phyloP scores from a whole-genome alignment of 495 filamentous ascomycete species.

The Penicillium manginii region DNA sequence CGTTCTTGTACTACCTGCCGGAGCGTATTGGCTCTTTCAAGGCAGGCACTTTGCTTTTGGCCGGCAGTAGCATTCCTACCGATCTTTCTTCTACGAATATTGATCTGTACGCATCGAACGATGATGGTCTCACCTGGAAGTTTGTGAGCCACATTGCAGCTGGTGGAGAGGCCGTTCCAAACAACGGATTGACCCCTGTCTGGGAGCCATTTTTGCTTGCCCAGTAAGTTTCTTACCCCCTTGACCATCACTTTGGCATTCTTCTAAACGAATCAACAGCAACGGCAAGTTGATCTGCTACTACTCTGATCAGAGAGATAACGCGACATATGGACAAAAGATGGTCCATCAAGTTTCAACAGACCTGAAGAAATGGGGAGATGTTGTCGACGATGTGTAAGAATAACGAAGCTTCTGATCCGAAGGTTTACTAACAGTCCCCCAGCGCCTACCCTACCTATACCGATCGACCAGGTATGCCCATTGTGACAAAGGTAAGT shows the following conservation, averaged over 20 bases:
- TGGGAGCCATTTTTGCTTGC: conserved; percentile 72
- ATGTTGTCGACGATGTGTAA: conserved; percentile 63
- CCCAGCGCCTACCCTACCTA: conserved; percentile 54
- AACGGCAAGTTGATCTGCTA: conserved; percentile 63
- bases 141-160: conserved; percentile 67
- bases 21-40: conserved; percentile 57
- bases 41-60: conserved; percentile 62
- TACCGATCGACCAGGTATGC: conserved; percentile 70
- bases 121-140: conserved; percentile 63
- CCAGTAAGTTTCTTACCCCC: conserved; percentile 30
- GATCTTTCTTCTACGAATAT: conserved; percentile 66
- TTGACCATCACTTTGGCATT: not conserved
- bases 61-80: conserved; percentile 66
- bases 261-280: conserved; percentile 27
- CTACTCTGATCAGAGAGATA: conserved; percentile 69
- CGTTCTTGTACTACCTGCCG: conserved; percentile 64
- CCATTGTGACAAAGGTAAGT: conserved; percentile 51
- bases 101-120: conserved; percentile 65
- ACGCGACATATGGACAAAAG: conserved; percentile 67
- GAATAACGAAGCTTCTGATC: not conserved
- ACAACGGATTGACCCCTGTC: conserved; percentile 66
- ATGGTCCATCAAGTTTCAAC: conserved; percentile 62
- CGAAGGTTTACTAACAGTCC: conserved; percentile 8
- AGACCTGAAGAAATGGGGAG: conserved; percentile 61
- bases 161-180: conserved; percentile 63